A percentile compares a stretch with the other conserved stretches of the same genome.
phyloP scores from a whole-genome alignment of 2,329 filamentous ascomycete genomes.

The Blastomyces gilchristii region DNA sequence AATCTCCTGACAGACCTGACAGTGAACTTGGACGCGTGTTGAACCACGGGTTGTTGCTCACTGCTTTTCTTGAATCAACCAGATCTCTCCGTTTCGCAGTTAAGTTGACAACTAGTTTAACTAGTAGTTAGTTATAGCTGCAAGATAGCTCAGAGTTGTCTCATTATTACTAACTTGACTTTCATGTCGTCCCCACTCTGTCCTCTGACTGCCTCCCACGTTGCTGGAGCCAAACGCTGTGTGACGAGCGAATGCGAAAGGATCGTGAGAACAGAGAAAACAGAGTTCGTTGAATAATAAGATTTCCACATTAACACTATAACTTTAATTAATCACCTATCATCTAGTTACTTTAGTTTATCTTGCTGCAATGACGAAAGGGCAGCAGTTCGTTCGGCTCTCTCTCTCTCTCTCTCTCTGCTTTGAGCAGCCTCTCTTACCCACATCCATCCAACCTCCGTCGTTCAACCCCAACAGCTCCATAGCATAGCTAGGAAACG shows the following conservation, averaged over 20 bases:
- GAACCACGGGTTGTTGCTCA: too few relatives aligned
- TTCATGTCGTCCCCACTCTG: not conserved
- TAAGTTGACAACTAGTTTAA: too few relatives aligned
- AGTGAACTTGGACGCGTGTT: too few relatives aligned
- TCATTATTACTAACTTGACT: not conserved
- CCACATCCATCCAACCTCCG: slow-evolving; percentile 1
- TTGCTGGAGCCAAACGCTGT: not conserved
- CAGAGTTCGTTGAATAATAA: not conserved
- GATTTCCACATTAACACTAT: not conserved
- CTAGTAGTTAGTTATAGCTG: not conserved
- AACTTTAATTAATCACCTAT: not conserved
- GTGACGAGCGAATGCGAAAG: not conserved
- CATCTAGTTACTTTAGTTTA: too few relatives aligned
- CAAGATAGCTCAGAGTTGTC: not conserved
- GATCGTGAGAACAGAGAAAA: not conserved
- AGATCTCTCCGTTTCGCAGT: too few relatives aligned
- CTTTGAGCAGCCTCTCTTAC: not conserved
- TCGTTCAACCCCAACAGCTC: not conserved
- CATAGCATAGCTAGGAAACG: not conserved
- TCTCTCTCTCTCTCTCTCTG: not conserved
- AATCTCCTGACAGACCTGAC: too few relatives aligned
- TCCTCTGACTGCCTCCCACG: not conserved
- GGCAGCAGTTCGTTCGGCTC: not conserved
- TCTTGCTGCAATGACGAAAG: not conserved
- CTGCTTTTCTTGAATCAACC: too few relatives aligned